A percentile compares a stretch with the other conserved stretches of the same genome.
Conservation (phyloP, 805 yeast genomes). For the Saccharomycopsis guyanensis region DNA sequence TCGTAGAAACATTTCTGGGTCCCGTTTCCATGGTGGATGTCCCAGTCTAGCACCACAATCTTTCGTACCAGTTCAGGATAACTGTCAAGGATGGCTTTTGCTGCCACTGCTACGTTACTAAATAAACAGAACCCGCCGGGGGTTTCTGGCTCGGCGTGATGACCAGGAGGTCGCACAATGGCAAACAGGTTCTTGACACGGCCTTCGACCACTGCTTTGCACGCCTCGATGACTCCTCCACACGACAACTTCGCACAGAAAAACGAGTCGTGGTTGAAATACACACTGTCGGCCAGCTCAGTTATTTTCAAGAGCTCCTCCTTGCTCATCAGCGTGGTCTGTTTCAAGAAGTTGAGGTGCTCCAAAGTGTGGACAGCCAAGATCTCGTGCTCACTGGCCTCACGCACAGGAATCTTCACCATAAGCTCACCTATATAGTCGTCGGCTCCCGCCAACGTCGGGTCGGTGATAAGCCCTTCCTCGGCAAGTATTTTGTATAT, state of each 20-base stretch:
- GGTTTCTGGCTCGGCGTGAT: conserved; percentile 95
- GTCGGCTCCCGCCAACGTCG: conserved; percentile 58
- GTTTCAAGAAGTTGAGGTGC: conserved; percentile 67
- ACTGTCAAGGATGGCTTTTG: conserved; percentile 67
- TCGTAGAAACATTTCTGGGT: conserved; percentile 87
- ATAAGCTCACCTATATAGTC: conserved; percentile 72
- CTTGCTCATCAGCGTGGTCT: conserved; percentile 70
- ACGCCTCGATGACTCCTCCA: conserved; percentile 96
- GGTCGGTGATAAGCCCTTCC: conserved; percentile 81
- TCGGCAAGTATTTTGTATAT: conserved; percentile 91
- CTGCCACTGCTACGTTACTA: conserved; percentile 96
- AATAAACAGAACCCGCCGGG: conserved; percentile 97
- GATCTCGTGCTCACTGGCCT: conserved; percentile 82
- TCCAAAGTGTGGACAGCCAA: conserved; percentile 76
- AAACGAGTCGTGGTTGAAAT: conserved; percentile 84
- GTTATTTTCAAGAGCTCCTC: conserved; percentile 75
- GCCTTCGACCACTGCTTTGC: conserved; percentile 91
- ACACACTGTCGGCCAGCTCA: conserved; percentile 89
- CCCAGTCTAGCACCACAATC: conserved; percentile 92
- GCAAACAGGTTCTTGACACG: conserved; percentile 87
- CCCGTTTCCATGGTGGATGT: conserved; percentile 98
- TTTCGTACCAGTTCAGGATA: conserved; percentile 85
- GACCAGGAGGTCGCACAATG: conserved; percentile 97
- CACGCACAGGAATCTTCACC: conserved; percentile 85
- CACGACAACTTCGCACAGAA: conserved; percentile 86